Conservation (phyloP, 1,139 yeast species). For the Sugiyamaella sp. region DNA sequence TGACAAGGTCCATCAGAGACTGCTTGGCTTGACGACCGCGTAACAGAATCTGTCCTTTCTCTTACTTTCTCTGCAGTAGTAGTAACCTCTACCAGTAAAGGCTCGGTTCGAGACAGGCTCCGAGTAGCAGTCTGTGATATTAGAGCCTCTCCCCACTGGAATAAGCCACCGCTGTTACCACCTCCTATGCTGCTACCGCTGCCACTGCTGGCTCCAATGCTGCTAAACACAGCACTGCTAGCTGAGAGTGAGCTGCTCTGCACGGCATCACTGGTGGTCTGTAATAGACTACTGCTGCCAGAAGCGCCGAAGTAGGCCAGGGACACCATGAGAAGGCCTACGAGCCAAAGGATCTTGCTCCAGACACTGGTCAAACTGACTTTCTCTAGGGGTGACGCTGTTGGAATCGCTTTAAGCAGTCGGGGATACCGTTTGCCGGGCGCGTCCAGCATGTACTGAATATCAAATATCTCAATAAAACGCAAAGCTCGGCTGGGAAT, state of each 20-base stretch:
- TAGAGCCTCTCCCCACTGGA: background rate
- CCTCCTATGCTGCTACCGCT: too few relatives aligned
- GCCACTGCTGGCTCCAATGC: background rate
- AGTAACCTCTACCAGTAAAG: background rate
- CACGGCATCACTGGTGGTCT: background rate
- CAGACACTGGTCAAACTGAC: background rate
- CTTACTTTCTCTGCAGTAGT: background rate
- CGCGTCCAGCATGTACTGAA: constrained; percentile 7
- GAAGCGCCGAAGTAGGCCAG: background rate
- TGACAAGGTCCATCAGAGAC: background rate
- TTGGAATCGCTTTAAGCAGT: background rate
- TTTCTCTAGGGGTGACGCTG: background rate
- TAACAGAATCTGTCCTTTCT: constrained; percentile 1
- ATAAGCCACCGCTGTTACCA: too few relatives aligned
- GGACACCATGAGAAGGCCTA: background rate
- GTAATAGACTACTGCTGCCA: background rate
- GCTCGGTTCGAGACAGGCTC: background rate
- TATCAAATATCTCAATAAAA: constrained; percentile 7
- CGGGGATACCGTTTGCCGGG: constrained; percentile 10
- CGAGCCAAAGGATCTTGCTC: background rate
- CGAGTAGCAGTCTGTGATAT: background rate
- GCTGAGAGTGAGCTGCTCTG: too few relatives aligned
- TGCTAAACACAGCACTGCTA: too few relatives aligned
- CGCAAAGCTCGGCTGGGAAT: constrained; percentile 13
- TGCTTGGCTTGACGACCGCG: background rate